Base-by-base conservation (phyloP, 2,329 filamentous ascomycete genomes). In the Grosmannia serpens region DNA sequence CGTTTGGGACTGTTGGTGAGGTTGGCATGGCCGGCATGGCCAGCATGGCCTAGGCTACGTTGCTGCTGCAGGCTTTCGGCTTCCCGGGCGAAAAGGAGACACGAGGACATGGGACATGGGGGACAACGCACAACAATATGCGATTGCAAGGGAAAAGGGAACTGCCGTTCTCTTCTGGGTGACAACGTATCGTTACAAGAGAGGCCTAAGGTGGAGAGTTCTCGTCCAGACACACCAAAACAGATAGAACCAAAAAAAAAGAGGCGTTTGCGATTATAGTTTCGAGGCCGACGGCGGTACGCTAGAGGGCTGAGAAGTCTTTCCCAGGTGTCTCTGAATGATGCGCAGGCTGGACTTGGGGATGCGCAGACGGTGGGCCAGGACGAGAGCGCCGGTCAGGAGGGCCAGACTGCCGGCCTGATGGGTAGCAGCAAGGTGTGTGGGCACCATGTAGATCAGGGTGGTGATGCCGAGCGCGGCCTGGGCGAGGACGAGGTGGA, bases 401-500 rank as follows among this genome's bases (percentile, higher is more conserved):
- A 99, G 76, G 2, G 89, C 89, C 64, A 99, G 74, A 60, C 86
- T 89, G 46, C 94, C 92, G 2, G 94, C 94, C 73, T 99, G 94
- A 71, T 99, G 94, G 9, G 89, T 85, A 3, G 92, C 91, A 0
- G 92, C 94, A 11, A 99, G 76, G 62, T 87, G 86, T 2, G 87
- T 87, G 5, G 95, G 94, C 1, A 99, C 91, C 70, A 99, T 86
- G 75, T 96, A 97, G 66, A 96, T 86, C 61, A 99, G 78, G 0
- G 94, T 99, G 63, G 80, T 84, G 70, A 99, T 96, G 27, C 94
- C 94, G 6, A 99, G 81, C 0, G 84, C 77, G 29, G 90, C 91
- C 73, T 99, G 94, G 64, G 95, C 62, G 59, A 81, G 82, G 2
- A 88, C 90, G 22, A 96, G 82, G 67, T 94, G 91, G 24, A 96